A percentile compares a stretch with the other conserved stretches of the same genome.
phyloP scores from a whole-genome alignment of 805 yeast genomes.

The Tetrapisispora namnaoensis region DNA sequence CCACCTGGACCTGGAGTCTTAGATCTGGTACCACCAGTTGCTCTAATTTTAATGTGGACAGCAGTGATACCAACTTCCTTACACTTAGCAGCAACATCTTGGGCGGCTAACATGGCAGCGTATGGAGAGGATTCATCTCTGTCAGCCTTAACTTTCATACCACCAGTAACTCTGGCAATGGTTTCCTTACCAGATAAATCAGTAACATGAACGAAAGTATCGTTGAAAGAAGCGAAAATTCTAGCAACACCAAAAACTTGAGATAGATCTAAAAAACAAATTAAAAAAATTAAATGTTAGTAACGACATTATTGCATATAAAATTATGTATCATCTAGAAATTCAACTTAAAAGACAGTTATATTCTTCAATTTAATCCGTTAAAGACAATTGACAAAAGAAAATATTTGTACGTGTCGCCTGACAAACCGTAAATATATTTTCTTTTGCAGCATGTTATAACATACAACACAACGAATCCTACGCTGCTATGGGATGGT shows the following conservation, averaged over 20 bases:
- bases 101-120: slow-evolving; percentile 99
- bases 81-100: slow-evolving; percentile 97
- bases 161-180: slow-evolving; percentile 99
- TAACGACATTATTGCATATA: neutral
- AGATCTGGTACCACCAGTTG: slow-evolving; percentile 99
- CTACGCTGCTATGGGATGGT: too few species aligned
- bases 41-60: slow-evolving; percentile 98
- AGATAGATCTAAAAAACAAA: slow-evolving; percentile 34
- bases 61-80: slow-evolving; percentile 99
- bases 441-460: neutral
- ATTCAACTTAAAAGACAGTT: neutral
- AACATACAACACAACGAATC: neutral
- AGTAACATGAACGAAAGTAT: slow-evolving; percentile 98
- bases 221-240: slow-evolving; percentile 99
- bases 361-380: neutral
- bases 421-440: neutral
- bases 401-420: slow-evolving; percentile 1
- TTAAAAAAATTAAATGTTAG: neutral
- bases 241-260: slow-evolving; percentile 99
- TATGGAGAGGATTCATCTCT: slow-evolving; percentile 99
- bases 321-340: neutral
- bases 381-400: slow-evolving; percentile 1
- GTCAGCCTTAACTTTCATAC: slow-evolving; percentile 99
- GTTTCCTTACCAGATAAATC: slow-evolving; percentile 99
- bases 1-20: slow-evolving; percentile 99